Percentiles rank a stretch among this genome's conserved stretches.
Evolutionary conservation across 768 basidiomycete species (phyloP).

Genomic region (Amanita rimosa): DNA sequence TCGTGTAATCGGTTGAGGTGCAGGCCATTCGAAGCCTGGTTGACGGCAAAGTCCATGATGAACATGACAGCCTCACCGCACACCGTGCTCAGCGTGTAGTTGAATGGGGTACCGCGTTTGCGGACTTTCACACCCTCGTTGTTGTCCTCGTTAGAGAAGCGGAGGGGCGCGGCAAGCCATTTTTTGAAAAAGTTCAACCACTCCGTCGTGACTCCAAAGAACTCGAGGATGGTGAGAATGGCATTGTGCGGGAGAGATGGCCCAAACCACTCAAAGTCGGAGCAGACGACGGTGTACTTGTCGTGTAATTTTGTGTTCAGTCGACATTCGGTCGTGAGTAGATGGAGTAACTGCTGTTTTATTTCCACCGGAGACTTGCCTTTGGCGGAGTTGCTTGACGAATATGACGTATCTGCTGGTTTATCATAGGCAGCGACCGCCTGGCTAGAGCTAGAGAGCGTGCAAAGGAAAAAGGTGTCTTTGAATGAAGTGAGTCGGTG

Average conservation of each 20-base stretch:
- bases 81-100: conserved; percentile 22
- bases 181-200: conserved; percentile 20
- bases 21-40: conserved; percentile 27
- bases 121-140: conserved; percentile 19
- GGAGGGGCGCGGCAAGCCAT: conserved; percentile 22
- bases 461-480: conserved; percentile 23
- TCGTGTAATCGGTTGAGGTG: conserved; percentile 35
- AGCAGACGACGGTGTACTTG: conserved; percentile 24
- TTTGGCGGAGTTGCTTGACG: conserved; percentile 5
- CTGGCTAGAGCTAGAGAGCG: conserved; percentile 15
- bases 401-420: conserved; percentile 13
- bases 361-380: conserved; percentile 13
- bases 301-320: conserved; percentile 25
- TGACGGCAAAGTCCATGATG: conserved; percentile 37
- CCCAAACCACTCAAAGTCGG: conserved; percentile 33
- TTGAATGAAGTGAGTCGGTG: conserved; percentile 15
- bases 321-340: conserved; percentile 28
- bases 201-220: conserved; percentile 13
- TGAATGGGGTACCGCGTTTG: conserved; percentile 30
- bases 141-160: conserved; percentile 20
- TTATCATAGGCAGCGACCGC: conserved; percentile 14
- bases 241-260: conserved; percentile 29
- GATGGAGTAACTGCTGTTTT: conserved; percentile 28
- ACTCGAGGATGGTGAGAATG: conserved; percentile 18
- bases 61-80: conserved; percentile 30